Conservation (phyloP, 306 rosid species). For the Quercus alba region DNA sequence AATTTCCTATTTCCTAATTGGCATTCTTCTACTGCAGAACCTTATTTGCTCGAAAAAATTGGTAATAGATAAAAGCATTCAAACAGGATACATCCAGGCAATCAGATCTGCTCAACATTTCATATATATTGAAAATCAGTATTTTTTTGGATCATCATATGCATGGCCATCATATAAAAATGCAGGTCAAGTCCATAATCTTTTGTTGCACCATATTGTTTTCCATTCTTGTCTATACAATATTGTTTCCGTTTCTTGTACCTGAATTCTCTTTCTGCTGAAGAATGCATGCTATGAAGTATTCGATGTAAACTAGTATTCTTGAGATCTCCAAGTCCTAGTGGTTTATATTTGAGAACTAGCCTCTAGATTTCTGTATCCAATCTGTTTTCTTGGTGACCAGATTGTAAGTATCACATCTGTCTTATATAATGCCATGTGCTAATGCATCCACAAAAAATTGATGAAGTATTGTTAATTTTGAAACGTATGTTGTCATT, state of each 20-base stretch:
- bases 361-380: background rate
- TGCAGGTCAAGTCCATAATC: slow-evolving; percentile 59
- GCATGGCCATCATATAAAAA: slow-evolving; percentile 83
- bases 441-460: background rate
- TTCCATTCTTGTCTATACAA: slow-evolving; percentile 1
- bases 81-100: slow-evolving; percentile 85
- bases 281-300: background rate
- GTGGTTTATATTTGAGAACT: background rate
- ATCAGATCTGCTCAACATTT: slow-evolving; percentile 96
- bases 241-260: background rate
- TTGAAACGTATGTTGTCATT: background rate
- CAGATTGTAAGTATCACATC: background rate
- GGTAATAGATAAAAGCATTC: slow-evolving; percentile 86
- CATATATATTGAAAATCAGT: slow-evolving; percentile 92
- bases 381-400: background rate
- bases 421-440: background rate
- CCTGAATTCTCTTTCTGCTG: background rate
- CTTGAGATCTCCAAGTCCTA: background rate
- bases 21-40: slow-evolving; percentile 54
- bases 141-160: slow-evolving; percentile 88
- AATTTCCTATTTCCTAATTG: slow-evolving; percentile 11
- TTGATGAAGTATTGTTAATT: background rate
- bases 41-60: slow-evolving; percentile 66
- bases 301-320: background rate
- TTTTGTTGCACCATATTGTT: slow-evolving; percentile 4